Conservation (phyloP, 202 grass and related monocot species). For the Eragrostis tef region DNA sequence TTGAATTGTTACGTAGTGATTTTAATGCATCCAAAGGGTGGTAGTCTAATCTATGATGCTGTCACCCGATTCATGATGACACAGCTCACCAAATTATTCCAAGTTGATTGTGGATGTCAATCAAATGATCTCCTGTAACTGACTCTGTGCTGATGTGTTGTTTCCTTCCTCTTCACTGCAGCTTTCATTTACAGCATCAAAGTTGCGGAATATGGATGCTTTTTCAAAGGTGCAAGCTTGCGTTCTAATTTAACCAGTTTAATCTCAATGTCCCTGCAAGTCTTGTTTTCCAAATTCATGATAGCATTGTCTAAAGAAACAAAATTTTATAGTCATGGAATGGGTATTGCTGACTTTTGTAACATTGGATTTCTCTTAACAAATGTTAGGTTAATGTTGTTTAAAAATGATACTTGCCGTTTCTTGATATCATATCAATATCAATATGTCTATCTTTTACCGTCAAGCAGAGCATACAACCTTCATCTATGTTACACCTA, state of each 20-base stretch:
- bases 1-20: conserved; percentile 19
- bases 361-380: conserved; percentile 4
- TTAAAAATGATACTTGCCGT: neutral
- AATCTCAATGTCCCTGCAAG: neutral
- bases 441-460: neutral
- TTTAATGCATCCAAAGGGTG: neutral
- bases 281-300: neutral
- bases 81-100: conserved; percentile 14
- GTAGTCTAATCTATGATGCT: neutral
- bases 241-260: conserved; percentile 11
- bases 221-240: conserved; percentile 78
- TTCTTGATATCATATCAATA: conserved; percentile 15
- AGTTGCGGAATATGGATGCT: conserved; percentile 70
- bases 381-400: neutral
- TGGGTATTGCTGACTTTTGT: neutral
- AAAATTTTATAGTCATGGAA: neutral
- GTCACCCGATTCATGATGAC: neutral
- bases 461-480: neutral
- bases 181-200: conserved; percentile 82
- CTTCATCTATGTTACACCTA: neutral
- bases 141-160: conserved; percentile 33
- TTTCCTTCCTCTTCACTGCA: conserved; percentile 43
- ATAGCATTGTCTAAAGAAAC: neutral
- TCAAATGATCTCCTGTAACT: conserved; percentile 32
- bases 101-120: conserved; percentile 25